Evolutionary conservation across 192 early-diverging fungal species (phyloP).

Genomic region (Backusella luteola): DNA sequence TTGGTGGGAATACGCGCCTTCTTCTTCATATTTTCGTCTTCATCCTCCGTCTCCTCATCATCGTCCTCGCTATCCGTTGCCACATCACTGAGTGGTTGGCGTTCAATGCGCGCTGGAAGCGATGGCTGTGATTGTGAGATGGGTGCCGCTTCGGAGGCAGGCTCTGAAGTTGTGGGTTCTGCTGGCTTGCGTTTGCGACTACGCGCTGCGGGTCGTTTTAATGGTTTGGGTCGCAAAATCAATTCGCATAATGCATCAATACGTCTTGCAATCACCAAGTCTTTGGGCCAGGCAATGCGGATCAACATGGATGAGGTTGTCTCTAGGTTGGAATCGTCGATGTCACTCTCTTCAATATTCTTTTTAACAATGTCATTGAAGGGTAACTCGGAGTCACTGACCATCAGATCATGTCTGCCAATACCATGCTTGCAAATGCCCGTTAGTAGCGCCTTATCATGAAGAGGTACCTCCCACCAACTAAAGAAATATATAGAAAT

Average conservation of each 20-base stretch:
- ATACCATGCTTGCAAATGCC: conserved; percentile 73
- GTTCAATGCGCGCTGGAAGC: not conserved
- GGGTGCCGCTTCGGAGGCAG: not conserved
- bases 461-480: conserved; percentile 73
- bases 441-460: conserved; percentile 65
- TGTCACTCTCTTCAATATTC: conserved; percentile 21
- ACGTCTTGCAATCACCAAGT: conserved; percentile 51
- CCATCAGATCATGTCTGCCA: conserved; percentile 63
- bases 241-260: conserved; percentile 53
- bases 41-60: not conserved
- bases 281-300: conserved; percentile 54
- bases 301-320: conserved; percentile 29
- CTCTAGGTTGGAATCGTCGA: conserved; percentile 18
- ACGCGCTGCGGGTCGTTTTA: conserved; percentile 32
- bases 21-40: not conserved
- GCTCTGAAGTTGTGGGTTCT: not conserved
- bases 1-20: conserved; percentile 6
- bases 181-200: conserved; percentile 18
- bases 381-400: conserved; percentile 55
- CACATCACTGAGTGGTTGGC: conserved; percentile 7
- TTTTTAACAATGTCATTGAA: conserved; percentile 42
- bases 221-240: conserved; percentile 47
- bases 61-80: conserved; percentile 10
- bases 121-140: not conserved
- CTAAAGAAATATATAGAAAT: conserved; percentile 25